Evolutionary conservation across 163 green algal species (phyloP), one percentile per base, ranked within the genome.

Genomic region (Scenedesmus sp.): DNA sequence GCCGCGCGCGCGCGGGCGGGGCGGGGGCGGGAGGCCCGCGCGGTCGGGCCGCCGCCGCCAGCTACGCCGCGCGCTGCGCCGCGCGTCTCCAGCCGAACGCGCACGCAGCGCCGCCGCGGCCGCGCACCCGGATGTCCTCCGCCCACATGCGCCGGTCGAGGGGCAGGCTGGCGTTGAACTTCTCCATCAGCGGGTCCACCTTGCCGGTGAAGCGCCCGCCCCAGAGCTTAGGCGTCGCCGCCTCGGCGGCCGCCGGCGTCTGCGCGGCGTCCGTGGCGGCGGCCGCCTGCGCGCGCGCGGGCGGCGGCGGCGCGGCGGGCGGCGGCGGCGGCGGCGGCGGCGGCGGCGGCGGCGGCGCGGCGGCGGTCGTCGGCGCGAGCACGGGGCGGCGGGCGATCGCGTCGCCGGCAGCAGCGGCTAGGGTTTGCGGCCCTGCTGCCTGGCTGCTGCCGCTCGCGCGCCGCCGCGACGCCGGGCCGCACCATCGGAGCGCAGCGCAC

Each of bases 151-250:
- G 88, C 82, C 94, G 93, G 85, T 99, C 97, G 78, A 98, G 95
- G 2, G 94, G 94, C 63, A 99, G 85, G 0, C 89, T 97, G 84
- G 98, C 95, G 75, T 98, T 98, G 85, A 99, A 99, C 81, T 98
- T 98, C 79, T 99, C 94, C 93, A 99, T 98, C 31, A 98, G 70
- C 0, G 96, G 95, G 85, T 98, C 95, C 10, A 66, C 96, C 36
- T 89, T 86, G 36, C 97, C 95, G 2, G 95, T 97, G 87, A 99
- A 99, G 26, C 97, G 88, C 15, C 97, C 97, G 22, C 97, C 97
- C 97, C 97, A 99, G 29, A 99, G 88, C 88, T 99, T 99, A 81
- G 94, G 97, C 2, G 84, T 86, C 57, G 29, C 78, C 26, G 83
- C 83, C 1, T 75, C 63, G n/a, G n/a, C n/a, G n/a, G n/a, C n/a